These are phyloP conservation scores for Dryas octopetala DNA, from an alignment of 306 rosid species.

Conservation along the genomic window DNA sequence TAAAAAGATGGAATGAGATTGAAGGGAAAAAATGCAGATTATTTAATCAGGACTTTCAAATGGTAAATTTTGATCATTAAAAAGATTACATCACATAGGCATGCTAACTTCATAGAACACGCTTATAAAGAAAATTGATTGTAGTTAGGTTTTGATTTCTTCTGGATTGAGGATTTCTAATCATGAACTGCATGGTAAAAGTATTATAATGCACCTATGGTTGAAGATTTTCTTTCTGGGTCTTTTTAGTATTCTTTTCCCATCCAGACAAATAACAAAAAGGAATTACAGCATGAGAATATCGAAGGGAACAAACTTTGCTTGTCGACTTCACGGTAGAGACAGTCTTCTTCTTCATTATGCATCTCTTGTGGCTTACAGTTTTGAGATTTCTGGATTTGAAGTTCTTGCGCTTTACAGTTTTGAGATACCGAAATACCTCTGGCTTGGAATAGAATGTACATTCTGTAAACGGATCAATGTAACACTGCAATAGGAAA, in stretches of 20 bases:
- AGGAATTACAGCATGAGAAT: slow-evolving; percentile 13
- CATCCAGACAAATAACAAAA: slow-evolving; percentile 3
- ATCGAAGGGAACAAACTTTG: slow-evolving; percentile 42
- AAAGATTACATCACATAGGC: neutral
- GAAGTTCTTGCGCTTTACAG: slow-evolving; percentile 35
- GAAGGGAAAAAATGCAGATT: neutral
- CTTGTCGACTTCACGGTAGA: slow-evolving; percentile 30
- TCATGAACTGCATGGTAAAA: neutral
- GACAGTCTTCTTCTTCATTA: slow-evolving; percentile 37
- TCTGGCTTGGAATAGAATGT: slow-evolving; percentile 87
- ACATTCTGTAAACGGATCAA: slow-evolving; percentile 53
- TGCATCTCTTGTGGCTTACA: slow-evolving; percentile 34
- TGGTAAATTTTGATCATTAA: neutral
- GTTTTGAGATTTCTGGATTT: slow-evolving; percentile 45
- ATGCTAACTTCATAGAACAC: neutral
- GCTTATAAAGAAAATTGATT: neutral
- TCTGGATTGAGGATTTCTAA: neutral
- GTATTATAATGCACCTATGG: neutral
- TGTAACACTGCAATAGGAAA: slow-evolving; percentile 64
- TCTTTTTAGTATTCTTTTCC: neutral
- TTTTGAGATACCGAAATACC: slow-evolving; percentile 69
- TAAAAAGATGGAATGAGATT: neutral
- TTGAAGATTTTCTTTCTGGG: neutral
- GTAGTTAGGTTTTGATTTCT: neutral
- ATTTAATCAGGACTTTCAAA: neutral